Base-by-base conservation (phyloP, 1,139 yeast genomes). In the Debaryomyces sp. region DNA sequence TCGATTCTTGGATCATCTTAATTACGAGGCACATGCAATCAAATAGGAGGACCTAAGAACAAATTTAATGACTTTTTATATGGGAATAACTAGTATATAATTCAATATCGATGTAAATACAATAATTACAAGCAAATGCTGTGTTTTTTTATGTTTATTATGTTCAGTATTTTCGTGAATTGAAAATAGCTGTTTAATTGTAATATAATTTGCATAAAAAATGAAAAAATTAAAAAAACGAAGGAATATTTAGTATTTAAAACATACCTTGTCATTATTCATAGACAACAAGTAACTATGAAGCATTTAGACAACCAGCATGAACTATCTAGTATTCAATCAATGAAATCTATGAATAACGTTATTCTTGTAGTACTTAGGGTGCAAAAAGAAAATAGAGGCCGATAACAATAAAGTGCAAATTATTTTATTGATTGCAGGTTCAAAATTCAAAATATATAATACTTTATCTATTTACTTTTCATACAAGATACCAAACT, bases 1-100 rank as follows among this genome's bases (percentile, higher is more conserved):
- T 3, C 62, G 68, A 1, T 75, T 83, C 51, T 53, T 82, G 24
- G 87, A 83, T 57, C 58, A 64, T 43, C 64, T 82, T 43, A 67
- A 75, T 53, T 43, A 39, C 15, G 42, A 47, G 15, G 48, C 59
- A 6, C 59, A 57, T 45, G 35, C 18, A 17, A 5, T 32, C 9
- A 12, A 10, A 18, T 18, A 27, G 13, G 30, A 27, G 3, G 30
- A 27, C n/a, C 30, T n/a, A 27, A 27, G 6, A 1, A n/a, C 30
- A 27, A 12, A 12, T 18, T 18, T 18, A 18, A 18, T 18, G 21
- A 18, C 5, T 18, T 18, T 18, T 18, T 18, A 18, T 18, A 18
- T 18, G 21, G 3, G 21, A 18, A 18, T 18, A 18, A 18, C 21
- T 18, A 18, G 21, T 18, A 18, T 2, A 18, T 18, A 18, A 18